These are phyloP conservation scores for Mychonastes homosphaera DNA, from an alignment of 139 green algal species.

Conservation along the genomic window DNA sequence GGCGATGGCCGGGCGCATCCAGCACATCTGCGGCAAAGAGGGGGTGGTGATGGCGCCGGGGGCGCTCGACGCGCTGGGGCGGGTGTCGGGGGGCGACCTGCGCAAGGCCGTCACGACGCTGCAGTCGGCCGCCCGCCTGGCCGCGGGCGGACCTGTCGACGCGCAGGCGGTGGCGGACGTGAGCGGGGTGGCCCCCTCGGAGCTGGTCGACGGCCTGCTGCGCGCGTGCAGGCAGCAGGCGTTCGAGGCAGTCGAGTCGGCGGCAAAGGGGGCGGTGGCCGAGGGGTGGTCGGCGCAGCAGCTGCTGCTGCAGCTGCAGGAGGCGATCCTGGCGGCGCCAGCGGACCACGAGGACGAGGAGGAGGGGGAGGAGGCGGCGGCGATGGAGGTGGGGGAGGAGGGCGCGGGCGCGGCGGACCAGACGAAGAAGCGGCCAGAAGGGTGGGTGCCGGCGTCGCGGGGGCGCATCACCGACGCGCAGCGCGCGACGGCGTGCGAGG, in stretches of 20 bases:
- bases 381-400: conserved; percentile 50
- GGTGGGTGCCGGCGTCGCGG: conserved; percentile 33
- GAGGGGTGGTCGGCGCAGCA: conserved; percentile 67
- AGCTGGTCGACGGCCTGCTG: conserved; percentile 2
- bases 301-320: conserved; percentile 73
- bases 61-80: conserved; percentile 43
- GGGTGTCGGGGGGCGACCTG: conserved; percentile 73
- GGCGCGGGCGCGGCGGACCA: conserved; percentile 75
- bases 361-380: conserved; percentile 1
- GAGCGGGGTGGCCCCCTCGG: not conserved
- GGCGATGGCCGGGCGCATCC: conserved; percentile 54
- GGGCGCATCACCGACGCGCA: too few species aligned
- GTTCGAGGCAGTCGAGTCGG: not conserved
- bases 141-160: conserved; percentile 23
- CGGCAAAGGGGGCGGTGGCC: conserved; percentile 9
- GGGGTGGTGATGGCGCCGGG: conserved; percentile 47
- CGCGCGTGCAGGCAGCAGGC: not conserved
- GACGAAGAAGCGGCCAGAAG: conserved; percentile 69
- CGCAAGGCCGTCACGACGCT: conserved; percentile 82
- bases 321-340: conserved; percentile 31
- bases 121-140: conserved; percentile 56
- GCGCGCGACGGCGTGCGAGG: conserved; percentile 20
- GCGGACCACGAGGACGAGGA: conserved; percentile 22
- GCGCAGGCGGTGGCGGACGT: conserved; percentile 6
- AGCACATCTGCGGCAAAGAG: conserved; percentile 68